Base-by-base conservation (phyloP, 2,329 filamentous ascomycete genomes). In the Grosmannia clavigera region DNA sequence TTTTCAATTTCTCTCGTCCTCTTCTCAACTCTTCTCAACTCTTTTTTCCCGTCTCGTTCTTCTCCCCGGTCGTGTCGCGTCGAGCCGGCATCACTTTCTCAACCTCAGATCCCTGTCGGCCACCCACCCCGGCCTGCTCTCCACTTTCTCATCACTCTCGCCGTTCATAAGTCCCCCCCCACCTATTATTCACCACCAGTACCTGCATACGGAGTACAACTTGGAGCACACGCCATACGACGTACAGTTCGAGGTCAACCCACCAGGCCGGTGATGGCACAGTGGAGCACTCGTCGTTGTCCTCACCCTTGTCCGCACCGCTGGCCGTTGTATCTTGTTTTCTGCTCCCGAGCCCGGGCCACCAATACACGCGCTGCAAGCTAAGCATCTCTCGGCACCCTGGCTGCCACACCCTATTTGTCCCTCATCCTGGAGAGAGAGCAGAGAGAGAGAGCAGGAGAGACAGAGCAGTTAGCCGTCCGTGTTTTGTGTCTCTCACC, bases 211-310 rank as follows among this genome's bases (percentile, higher is more conserved):
- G 33, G 33, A n/a, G 16, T 31, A 55, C 53, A n/a, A 29, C 38
- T 10, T 31, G 12, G 22, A 33, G 31, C 55, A 55, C 33, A 58
- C 48, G 16, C 50, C 51, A 38, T 40, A 43, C 48, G 16, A 40
- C 51, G 31, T 40, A 43, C n/a, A 27, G 11, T 33, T 46, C 53
- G 46, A 59, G 57, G 46, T 53, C 57, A 55, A 40, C 51, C 50
- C 57, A 59, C 38, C 54, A 58, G 61, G 59, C 58, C 59, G 54
- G 61, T 62, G 59, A 59, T 62, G 59, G 54, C 33, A 35, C 54
- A 22, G 61, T 62, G 61, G 61, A 60, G 58, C 61, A 51, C 35
- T 56, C 58, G n/a, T 43, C 40, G 40, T 43, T 19, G 14, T 43
- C 40, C 40, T 19, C 14, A 31, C 43, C 50, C 14, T 31, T 55